Evolutionary conservation across 176 grass and related monocot genomes (phyloP), one percentile per base, ranked within the genome.

Genomic region (Avena insularis): DNA sequence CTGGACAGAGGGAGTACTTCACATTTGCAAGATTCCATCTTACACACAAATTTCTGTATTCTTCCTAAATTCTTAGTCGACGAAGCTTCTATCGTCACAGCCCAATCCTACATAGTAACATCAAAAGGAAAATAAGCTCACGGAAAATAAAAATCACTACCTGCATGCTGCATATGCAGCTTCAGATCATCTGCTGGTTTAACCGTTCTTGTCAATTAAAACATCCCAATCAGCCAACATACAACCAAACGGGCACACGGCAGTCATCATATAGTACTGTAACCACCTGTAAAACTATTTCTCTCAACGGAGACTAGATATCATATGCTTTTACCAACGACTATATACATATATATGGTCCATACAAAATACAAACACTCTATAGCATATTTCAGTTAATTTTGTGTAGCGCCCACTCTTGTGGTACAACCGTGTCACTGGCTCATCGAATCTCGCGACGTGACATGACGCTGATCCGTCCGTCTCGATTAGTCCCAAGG

Each of bases 401-500:
- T 19, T 23, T 63, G 36, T 64, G 59, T 64, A 29, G 60, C 14
- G 3, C 38, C 1, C 17, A 75, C 19, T 57, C 13, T 5, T 55
- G 53, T 65, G 62, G 27, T 12, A 15, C 12, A 38, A 16, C 58
- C 56, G 71, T 16, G 79, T 74, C 75, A 74, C 29, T 79, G 64
- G 8, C 54, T 74, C 6, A 10, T 48, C 63, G 48, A 51, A 66
- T 71, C 17, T 69, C 53, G 25, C 47, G 27, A 46, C 3, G 17
- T 25, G 14, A 36, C 23, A 49, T 43, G 40, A 1, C 38, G 38
- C 13, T 23, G 9, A 70, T 55, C 66, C 23, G 33, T 54, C 50
- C 23, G 33, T 54, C 50, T 61, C 4, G 17, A 40, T 85, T 77
- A 82, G 43, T 78, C 61, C 79, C 79, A 40, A 46, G 33, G 69